phyloP scores from a whole-genome alignment of 768 basidiomycete genomes.

The Krasilnikovozyma curviuscula region DNA sequence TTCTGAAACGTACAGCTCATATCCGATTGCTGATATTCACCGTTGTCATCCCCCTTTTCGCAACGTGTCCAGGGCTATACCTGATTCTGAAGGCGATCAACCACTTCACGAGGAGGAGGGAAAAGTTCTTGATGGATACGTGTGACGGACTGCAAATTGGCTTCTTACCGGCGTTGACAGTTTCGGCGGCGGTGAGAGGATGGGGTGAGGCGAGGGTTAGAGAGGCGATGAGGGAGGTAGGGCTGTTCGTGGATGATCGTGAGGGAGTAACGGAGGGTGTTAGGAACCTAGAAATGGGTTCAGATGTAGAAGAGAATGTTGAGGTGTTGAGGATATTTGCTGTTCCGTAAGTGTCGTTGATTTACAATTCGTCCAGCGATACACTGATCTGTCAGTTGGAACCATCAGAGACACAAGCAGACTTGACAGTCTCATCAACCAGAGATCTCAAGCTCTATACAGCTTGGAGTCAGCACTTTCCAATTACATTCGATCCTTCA shows the following conservation, averaged over 20 bases:
- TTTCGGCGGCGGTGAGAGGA: background rate
- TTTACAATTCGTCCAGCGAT: too few species aligned
- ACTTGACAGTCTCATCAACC: background rate
- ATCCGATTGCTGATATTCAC: conserved; percentile 2
- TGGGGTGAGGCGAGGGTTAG: background rate
- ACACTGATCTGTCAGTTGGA: too few species aligned
- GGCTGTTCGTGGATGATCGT: background rate
- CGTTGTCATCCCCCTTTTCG: background rate
- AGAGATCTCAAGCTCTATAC: background rate
- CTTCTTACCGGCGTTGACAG: too few species aligned
- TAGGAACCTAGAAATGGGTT: background rate
- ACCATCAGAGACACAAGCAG: background rate
- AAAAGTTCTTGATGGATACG: background rate
- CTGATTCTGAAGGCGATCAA: background rate
- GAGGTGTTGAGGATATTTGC: conserved; percentile 2
- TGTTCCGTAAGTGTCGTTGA: too few species aligned
- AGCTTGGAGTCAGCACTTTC: background rate
- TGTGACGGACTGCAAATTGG: conserved; percentile 1
- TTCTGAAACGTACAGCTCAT: background rate
- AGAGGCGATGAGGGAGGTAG: background rate
- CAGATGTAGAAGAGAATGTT: background rate
- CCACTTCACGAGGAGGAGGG: background rate
- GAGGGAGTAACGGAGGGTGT: background rate
- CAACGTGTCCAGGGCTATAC: background rate
- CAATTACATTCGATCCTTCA: background rate